Evolutionary conservation across 179 eudicot species (phyloP).

Genomic region (Beta corolliflora): DNA sequence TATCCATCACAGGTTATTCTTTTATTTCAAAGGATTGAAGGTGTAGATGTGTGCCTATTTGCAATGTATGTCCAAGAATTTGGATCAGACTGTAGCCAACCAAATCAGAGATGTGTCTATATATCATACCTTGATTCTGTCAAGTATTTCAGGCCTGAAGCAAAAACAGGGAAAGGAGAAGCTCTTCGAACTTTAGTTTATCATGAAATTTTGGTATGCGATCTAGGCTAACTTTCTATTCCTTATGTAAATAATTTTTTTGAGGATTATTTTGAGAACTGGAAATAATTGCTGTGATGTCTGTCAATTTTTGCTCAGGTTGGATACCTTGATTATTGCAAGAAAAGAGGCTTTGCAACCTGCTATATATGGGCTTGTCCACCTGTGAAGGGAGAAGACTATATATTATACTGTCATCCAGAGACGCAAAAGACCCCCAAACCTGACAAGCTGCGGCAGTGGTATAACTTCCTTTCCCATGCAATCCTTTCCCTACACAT

Average conservation of each 20-base stretch:
- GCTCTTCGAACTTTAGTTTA: slow-evolving; percentile 91
- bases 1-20: slow-evolving; percentile 62
- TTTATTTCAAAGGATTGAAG: slow-evolving; percentile 80
- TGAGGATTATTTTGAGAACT: background rate
- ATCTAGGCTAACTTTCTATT: background rate
- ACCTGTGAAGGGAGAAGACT: slow-evolving; percentile 79
- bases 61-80: slow-evolving; percentile 90
- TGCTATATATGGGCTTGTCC: slow-evolving; percentile 98
- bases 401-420: slow-evolving; percentile 86
- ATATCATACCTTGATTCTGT: slow-evolving; percentile 92
- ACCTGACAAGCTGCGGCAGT: slow-evolving; percentile 68
- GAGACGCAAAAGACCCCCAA: slow-evolving; percentile 76
- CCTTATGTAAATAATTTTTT: background rate
- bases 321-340: slow-evolving; percentile 95
- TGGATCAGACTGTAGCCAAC: slow-evolving; percentile 74
- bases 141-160: slow-evolving; percentile 82
- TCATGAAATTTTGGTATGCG: slow-evolving; percentile 81
- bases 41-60: slow-evolving; percentile 88
- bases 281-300: slow-evolving; percentile 3
- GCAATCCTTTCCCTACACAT: background rate
- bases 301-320: slow-evolving; percentile 42
- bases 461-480: slow-evolving; percentile 45
- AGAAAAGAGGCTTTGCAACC: slow-evolving; percentile 78
- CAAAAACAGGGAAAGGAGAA: slow-evolving; percentile 63
- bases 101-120: slow-evolving; percentile 81